Conservation (phyloP, 2,329 filamentous ascomycete species). For the Colletotrichum liriopes region DNA sequence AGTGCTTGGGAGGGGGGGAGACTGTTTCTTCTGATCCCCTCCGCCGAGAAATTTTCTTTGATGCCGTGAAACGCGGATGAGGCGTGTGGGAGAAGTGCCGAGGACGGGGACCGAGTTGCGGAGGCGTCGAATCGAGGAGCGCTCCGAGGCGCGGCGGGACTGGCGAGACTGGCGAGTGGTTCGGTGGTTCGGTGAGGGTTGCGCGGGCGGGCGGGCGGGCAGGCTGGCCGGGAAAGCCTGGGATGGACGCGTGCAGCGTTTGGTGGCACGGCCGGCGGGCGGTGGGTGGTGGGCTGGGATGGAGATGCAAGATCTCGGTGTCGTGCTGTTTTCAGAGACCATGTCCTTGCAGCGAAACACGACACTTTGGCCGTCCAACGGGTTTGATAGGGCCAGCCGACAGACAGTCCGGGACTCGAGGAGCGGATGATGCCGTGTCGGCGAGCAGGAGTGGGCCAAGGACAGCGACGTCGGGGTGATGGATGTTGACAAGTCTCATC, state of each 20-base stretch:
- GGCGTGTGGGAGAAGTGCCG: slow-evolving; percentile 17
- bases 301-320: slow-evolving; percentile 14
- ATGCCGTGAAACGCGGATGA: slow-evolving; percentile 21
- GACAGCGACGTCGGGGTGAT: background rate
- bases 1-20: background rate
- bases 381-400: background rate
- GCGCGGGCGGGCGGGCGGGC: background rate
- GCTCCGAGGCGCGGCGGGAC: slow-evolving; percentile 24
- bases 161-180: slow-evolving; percentile 12
- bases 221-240: slow-evolving; percentile 13
- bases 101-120: slow-evolving; percentile 29
- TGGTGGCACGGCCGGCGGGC: slow-evolving; percentile 7
- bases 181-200: slow-evolving; percentile 6
- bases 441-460: background rate
- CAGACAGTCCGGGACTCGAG: background rate
- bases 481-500: background rate
- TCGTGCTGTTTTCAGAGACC: slow-evolving; percentile 17
- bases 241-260: background rate
- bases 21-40: background rate
- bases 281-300: slow-evolving; percentile 14
- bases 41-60: background rate
- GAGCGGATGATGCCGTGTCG: slow-evolving; percentile 1
- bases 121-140: slow-evolving; percentile 15
- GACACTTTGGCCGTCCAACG: background rate
- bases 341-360: slow-evolving; percentile 18